Evolutionary conservation across 441 rosid species (phyloP).

Genomic region (Euphorbia schlechtendalii): DNA sequence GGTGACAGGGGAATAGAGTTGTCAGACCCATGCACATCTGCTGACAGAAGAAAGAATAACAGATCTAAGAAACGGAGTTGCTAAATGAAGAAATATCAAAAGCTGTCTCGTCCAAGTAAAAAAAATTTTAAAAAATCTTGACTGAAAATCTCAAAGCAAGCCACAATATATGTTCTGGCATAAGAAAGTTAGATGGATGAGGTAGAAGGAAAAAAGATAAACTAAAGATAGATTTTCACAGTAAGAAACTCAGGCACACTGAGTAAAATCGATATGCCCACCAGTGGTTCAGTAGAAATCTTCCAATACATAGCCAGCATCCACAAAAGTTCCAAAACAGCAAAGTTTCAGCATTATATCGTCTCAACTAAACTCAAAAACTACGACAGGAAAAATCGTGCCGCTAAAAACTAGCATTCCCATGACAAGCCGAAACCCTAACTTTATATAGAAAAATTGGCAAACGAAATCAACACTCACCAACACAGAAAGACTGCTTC

Average conservation of each 20-base stretch:
- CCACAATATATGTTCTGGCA: too few species aligned
- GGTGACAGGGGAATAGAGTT: slow-evolving; percentile 90
- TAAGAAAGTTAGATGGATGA: background rate
- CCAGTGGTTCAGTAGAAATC: background rate
- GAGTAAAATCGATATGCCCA: background rate
- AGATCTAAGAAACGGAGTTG: background rate
- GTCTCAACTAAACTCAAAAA: background rate
- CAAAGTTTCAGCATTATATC: background rate
- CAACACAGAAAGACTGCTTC: background rate
- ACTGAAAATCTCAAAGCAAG: background rate
- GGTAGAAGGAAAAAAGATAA: background rate
- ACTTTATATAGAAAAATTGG: background rate
- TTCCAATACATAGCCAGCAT: background rate
- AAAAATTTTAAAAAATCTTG: background rate
- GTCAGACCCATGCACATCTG: slow-evolving; percentile 76
- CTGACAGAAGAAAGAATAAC: slow-evolving; percentile 17
- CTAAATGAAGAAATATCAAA: too few species aligned
- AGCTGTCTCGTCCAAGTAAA: too few species aligned
- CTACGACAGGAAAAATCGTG: background rate
- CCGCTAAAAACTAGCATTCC: background rate
- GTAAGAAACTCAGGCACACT: background rate
- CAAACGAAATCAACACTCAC: slow-evolving; percentile 2
- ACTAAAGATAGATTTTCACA: background rate
- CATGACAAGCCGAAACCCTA: background rate
- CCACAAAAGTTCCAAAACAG: background rate